Conservation (phyloP, 208 protist species). For the Acanthamoeba royreba region DNA sequence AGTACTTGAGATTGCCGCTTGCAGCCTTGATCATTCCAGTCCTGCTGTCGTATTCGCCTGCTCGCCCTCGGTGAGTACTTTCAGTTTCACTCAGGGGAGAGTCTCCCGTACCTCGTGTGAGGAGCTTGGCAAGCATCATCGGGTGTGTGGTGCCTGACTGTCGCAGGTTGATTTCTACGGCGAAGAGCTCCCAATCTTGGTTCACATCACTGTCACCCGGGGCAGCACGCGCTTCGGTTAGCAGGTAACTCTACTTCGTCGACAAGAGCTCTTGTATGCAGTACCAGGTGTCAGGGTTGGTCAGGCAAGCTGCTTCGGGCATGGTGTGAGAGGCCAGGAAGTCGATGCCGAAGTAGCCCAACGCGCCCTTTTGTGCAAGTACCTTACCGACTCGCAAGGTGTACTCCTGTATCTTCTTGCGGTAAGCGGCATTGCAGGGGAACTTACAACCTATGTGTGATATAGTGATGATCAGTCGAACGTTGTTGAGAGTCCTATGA, state of each 20-base stretch:
- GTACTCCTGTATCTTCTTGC: background rate
- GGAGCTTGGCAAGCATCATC: background rate
- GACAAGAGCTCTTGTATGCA: background rate
- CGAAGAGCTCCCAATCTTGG: background rate
- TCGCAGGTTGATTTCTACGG: background rate
- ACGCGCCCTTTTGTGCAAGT: background rate
- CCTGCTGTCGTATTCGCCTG: no score
- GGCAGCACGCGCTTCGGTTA: no score
- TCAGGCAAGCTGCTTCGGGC: background rate
- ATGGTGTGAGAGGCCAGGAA: background rate
- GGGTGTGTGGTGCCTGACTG: background rate
- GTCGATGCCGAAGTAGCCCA: background rate
- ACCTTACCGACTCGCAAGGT: background rate
- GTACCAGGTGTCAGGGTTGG: background rate
- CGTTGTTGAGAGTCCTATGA: background rate
- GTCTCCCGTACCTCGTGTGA: background rate
- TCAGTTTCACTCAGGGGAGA: no score
- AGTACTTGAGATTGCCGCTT: no score
- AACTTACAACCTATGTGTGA: background rate
- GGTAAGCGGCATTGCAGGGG: background rate
- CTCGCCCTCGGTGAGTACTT: no score
- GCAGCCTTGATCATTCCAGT: no score
- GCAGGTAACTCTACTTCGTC: background rate
- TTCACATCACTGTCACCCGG: background rate
- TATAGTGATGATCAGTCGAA: background rate